These are phyloP conservation scores for Opeltia flavorubescens DNA, from an alignment of 495 filamentous ascomycete genomes.

Conservation along the genomic window DNA sequence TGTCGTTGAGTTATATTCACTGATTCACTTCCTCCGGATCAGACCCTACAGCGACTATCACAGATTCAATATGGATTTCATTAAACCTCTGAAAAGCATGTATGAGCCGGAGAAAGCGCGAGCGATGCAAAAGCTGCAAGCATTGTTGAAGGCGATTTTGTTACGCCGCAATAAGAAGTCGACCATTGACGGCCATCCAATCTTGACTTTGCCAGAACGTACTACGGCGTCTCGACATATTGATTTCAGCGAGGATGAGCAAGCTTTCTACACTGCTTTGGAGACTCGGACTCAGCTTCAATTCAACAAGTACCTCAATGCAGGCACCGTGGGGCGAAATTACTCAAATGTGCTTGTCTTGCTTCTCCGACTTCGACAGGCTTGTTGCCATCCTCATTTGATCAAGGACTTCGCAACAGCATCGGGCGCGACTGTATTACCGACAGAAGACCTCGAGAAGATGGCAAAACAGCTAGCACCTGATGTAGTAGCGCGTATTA, in stretches of 20 bases:
- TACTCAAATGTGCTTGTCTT: conserved; percentile 79
- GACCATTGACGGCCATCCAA: conserved; percentile 71
- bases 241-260: conserved; percentile 62
- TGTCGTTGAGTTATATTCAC: conserved; percentile 65
- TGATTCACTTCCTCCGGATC: conserved; percentile 71
- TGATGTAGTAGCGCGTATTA: conserved; percentile 55
- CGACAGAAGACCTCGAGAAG: conserved; percentile 42
- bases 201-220: conserved; percentile 60
- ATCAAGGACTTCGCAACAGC: conserved; percentile 57
- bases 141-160: conserved; percentile 71
- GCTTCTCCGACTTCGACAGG: conserved; percentile 79
- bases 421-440: conserved; percentile 29
- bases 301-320: conserved; percentile 66
- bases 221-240: conserved; percentile 50
- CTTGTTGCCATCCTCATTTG: conserved; percentile 86
- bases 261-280: conserved; percentile 55
- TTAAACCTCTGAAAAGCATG: conserved; percentile 35
- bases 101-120: conserved; percentile 21
- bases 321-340: conserved; percentile 57
- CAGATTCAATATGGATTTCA: conserved; percentile 44
- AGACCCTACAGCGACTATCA: conserved; percentile 56
- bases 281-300: conserved; percentile 50
- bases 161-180: conserved; percentile 76
- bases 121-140: conserved; percentile 60
- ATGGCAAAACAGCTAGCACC: conserved; percentile 49